Percentiles rank a stretch among this genome's conserved stretches.
Evolutionary conservation across 495 filamentous ascomycete species (phyloP).

Genomic region (Immersiella caudata): DNA sequence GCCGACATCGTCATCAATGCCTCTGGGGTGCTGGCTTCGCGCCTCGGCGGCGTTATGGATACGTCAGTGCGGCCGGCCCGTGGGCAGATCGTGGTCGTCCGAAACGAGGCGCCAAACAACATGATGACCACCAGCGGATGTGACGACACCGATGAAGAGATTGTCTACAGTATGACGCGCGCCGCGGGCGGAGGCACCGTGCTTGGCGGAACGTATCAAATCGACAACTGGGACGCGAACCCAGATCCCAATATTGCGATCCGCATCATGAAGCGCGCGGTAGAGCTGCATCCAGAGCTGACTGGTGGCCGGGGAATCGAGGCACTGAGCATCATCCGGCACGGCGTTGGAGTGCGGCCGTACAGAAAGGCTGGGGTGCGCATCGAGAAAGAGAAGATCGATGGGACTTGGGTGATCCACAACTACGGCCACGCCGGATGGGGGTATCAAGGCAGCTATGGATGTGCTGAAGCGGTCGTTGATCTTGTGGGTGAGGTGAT

Average conservation of each 20-base stretch:
- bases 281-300: conserved; percentile 72
- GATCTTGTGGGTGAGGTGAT: conserved; percentile 67
- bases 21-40: conserved; percentile 73
- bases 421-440: conserved; percentile 97
- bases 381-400: conserved; percentile 80
- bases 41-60: conserved; percentile 84
- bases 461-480: conserved; percentile 71
- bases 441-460: conserved; percentile 87
- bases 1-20: conserved; percentile 84
- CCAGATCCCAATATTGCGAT: conserved; percentile 79
- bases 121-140: conserved; percentile 76
- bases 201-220: conserved; percentile 85
- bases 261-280: conserved; percentile 85
- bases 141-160: conserved; percentile 79
- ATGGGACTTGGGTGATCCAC: conserved; percentile 76
- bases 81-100: conserved; percentile 86
- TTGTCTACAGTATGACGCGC: conserved; percentile 89
- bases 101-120: conserved; percentile 73
- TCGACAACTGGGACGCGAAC: conserved; percentile 78
- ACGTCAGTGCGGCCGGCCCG: conserved; percentile 71
- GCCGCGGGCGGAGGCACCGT: conserved; percentile 77
- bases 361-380: conserved; percentile 73
- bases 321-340: conserved; percentile 80
- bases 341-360: conserved; percentile 86
- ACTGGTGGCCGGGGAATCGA: conserved; percentile 76